Evolutionary conservation across 2,329 filamentous ascomycete species (phyloP), one percentile per base, ranked within the genome.

Genomic region (Meredithiella fracta): DNA sequence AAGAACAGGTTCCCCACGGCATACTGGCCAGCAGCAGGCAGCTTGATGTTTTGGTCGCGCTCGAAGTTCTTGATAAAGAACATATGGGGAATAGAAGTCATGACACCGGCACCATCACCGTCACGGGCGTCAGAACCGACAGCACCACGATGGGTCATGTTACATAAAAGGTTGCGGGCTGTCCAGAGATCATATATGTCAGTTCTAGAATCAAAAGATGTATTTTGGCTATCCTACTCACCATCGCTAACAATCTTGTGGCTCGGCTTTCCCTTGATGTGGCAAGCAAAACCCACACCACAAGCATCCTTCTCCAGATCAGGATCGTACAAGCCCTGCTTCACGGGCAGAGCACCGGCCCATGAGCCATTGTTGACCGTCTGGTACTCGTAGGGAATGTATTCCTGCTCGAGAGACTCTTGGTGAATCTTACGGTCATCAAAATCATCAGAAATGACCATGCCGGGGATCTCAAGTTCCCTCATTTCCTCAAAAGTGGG

Each of bases 221-320:
- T 9, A 47, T 22, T 25, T 29, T 44, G 38, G 20, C 29, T 34
- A 34, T 34, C 11, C 11, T 34, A 72, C 82, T 73, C 71, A 92
- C 87, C 91, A 94, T 97, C 91, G 72, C 86, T 95, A 61, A 97
- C 85, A 66, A 97, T 97, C 69, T 97, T 98, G 78, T 97, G 92
- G 75, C 90, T 97, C 61, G 90, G 71, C 70, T 86, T 85, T 75
- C 92, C 92, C 77, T 97, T 97, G 72, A 97, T 97, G 70, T 97
- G 86, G 74, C 91, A 94, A 71, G 91, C 88, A 72, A 98, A 98
- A 69, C 92, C 92, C 66, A 98, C 92, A 86, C 92, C 92, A 68
- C 92, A 98, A 63, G 92, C 90, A 90, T 98, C 92, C 72, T 97
- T 97, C 73, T 97, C 92, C 62, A 94, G 81, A 69, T 83, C 82